Evolutionary conservation across 1,139 yeast species (phyloP).

Genomic region (Pneumocystis wakefieldiae): DNA sequence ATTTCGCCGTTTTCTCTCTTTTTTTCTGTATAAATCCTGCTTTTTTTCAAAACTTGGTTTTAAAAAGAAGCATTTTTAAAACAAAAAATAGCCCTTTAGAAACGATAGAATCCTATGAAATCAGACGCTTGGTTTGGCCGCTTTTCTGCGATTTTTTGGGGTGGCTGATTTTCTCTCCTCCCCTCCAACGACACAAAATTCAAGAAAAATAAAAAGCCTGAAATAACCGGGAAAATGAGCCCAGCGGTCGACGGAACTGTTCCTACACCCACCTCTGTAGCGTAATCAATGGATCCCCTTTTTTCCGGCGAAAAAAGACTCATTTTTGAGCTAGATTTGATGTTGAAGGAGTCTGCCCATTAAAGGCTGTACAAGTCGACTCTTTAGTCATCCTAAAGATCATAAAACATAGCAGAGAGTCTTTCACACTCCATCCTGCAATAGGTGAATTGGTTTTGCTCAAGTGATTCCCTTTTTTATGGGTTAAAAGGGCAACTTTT

Average conservation of each 20-base stretch:
- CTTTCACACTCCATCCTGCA: conserved; percentile 34
- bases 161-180: no score
- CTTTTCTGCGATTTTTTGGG: no score
- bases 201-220: no score
- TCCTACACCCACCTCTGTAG: background rate
- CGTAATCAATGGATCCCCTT: background rate
- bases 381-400: conserved; percentile 45
- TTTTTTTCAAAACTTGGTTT: no score
- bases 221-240: background rate
- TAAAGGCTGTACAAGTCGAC: conserved; percentile 11
- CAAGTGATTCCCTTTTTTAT: background rate
- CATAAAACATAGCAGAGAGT: conserved; percentile 57
- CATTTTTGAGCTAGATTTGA: conserved; percentile 3
- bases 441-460: background rate
- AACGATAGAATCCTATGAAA: no score
- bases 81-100: no score
- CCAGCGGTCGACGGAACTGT: background rate
- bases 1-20: no score
- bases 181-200: background rate
- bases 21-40: no score
- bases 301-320: background rate
- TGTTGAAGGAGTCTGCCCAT: conserved; percentile 10
- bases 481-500: conserved; percentile 58
- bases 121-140: no score
- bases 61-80: no score